Evolutionary conservation across 2,329 filamentous ascomycete genomes (phyloP).

Genomic region (Chalaropsis thielavioides): DNA sequence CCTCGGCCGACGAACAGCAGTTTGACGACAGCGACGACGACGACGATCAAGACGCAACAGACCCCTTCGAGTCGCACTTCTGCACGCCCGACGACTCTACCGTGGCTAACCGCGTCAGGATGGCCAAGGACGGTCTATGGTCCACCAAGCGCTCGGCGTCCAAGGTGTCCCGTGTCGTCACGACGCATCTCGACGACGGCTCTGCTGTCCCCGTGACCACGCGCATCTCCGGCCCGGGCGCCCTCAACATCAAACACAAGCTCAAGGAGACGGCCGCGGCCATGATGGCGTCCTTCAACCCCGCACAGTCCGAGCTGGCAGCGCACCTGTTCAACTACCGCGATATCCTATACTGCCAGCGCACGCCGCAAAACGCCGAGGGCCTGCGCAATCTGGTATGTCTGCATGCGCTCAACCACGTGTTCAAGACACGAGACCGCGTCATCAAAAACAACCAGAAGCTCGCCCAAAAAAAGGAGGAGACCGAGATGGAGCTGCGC

Average conservation of each 20-base stretch:
- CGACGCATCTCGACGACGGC: constrained; percentile 31
- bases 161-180: constrained; percentile 34
- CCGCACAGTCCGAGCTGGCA: constrained; percentile 49
- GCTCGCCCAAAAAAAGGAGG: constrained; percentile 50
- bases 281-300: constrained; percentile 42
- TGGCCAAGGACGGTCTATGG: constrained; percentile 38
- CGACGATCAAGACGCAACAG: constrained; percentile 39
- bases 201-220: constrained; percentile 13
- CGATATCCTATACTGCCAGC: constrained; percentile 62
- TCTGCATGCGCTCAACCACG: constrained; percentile 78
- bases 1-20: constrained; percentile 21
- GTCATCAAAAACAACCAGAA: constrained; percentile 87
- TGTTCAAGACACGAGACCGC: constrained; percentile 84
- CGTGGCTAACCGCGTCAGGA: constrained; percentile 39
- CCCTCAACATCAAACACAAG: constrained; percentile 55
- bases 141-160: constrained; percentile 32
- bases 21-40: constrained; percentile 31
- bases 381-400: constrained; percentile 57
- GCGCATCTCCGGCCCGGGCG: constrained; percentile 28
- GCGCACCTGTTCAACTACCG: constrained; percentile 67
- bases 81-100: constrained; percentile 48
- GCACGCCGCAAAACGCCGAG: constrained; percentile 53
- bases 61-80: constrained; percentile 76
- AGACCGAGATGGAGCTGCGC: constrained; percentile 56
- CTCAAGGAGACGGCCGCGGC: constrained; percentile 41